Evolutionary conservation across 2,329 filamentous ascomycete species (phyloP).

Genomic region (Nemania diffusa): DNA sequence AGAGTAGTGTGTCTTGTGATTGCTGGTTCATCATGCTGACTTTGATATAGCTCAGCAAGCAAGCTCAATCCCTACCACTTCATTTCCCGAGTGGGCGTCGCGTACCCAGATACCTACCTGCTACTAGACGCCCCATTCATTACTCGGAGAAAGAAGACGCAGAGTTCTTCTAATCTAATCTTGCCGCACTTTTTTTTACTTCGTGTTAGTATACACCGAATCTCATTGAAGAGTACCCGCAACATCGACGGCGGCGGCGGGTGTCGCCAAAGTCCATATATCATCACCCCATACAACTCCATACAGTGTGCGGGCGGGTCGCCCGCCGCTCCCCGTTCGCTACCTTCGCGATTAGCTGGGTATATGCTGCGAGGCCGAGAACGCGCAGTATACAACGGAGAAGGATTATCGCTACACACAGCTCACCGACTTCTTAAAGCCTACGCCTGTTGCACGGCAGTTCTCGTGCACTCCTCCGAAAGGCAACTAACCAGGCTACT

Average conservation of each 20-base stretch:
- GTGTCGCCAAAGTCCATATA: not conserved
- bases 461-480: not conserved
- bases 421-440: constrained; percentile 2
- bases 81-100: too few relatives aligned
- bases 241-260: not conserved
- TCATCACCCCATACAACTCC: too few relatives aligned
- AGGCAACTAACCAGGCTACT: constrained; percentile 13
- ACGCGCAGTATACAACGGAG: not conserved
- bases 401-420: not conserved
- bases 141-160: not conserved
- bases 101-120: not conserved
- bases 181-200: not conserved
- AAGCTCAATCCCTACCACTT: constrained; percentile 1
- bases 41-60: not conserved
- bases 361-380: not conserved
- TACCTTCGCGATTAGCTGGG: not conserved
- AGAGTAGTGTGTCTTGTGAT: not conserved
- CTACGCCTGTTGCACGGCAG: constrained; percentile 14
- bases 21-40: not conserved
- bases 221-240: not conserved
- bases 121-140: not conserved
- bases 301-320: not conserved
- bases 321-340: not conserved
- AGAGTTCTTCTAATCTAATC: not conserved
- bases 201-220: not conserved